Percentiles rank a stretch among this genome's conserved stretches.
Evolutionary conservation across 192 early-diverging fungal species (phyloP).

Genomic region (Backusella sp.): DNA sequence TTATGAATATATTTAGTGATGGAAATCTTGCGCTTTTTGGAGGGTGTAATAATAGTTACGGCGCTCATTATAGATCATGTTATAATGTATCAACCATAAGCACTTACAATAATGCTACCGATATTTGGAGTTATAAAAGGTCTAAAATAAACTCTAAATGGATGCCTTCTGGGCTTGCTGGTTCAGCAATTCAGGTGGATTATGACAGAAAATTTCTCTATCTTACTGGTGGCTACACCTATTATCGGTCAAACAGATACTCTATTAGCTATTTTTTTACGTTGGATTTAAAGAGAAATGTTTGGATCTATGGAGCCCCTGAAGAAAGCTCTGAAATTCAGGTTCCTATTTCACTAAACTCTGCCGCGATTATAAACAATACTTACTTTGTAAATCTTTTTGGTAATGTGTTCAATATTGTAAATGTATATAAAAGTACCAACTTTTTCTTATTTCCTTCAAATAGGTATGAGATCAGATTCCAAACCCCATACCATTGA

Average conservation of each 20-base stretch:
- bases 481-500: neutral
- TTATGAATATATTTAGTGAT: neutral
- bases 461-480: neutral
- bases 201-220: neutral
- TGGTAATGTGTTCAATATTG: neutral
- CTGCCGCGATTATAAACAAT: neutral
- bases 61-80: fast-evolving
- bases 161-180: neutral
- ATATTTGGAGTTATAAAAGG: neutral
- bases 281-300: neutral
- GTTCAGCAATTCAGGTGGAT: neutral
- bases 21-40: neutral
- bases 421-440: neutral
- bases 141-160: neutral
- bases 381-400: neutral
- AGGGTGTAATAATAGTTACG: neutral
- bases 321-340: neutral
- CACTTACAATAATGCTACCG: neutral
- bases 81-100: neutral
- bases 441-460: neutral
- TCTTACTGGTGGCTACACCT: neutral
- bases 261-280: neutral
- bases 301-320: neutral
- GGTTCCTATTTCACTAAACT: neutral
- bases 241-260: fast-evolving